Conservation (phyloP, 768 basidiomycete genomes). For the Gautieria morchelliformis region DNA sequence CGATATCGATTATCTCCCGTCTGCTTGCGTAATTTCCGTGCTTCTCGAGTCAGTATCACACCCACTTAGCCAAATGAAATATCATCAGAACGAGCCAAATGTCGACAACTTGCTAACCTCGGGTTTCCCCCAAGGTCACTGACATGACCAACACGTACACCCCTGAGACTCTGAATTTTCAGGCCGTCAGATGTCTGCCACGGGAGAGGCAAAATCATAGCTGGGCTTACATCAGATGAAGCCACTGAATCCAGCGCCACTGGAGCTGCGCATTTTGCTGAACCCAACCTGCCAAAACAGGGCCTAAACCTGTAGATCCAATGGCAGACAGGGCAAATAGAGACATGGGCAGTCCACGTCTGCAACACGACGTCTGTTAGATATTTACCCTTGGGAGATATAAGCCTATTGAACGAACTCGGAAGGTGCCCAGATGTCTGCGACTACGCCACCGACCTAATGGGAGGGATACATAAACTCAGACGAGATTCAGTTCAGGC, state of each 20-base stretch:
- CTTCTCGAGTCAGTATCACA: slow-evolving; percentile 59
- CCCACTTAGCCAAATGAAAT: slow-evolving; percentile 19
- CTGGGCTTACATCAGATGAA: slow-evolving; percentile 46
- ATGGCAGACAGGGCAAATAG: slow-evolving; percentile 56
- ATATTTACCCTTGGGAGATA: background rate
- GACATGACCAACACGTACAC: slow-evolving; percentile 40
- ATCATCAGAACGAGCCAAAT: background rate
- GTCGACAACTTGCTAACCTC: slow-evolving; percentile 23
- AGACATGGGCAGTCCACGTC: slow-evolving; percentile 72
- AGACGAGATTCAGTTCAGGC: background rate
- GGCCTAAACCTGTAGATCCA: slow-evolving; percentile 53
- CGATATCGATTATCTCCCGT: slow-evolving; percentile 56
- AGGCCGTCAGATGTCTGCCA: background rate
- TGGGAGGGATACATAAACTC: background rate
- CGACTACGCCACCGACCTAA: slow-evolving; percentile 48
- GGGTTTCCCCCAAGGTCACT: slow-evolving; percentile 62
- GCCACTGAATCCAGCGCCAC: slow-evolving; percentile 86
- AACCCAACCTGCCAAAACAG: slow-evolving; percentile 55
- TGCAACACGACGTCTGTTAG: slow-evolving; percentile 16
- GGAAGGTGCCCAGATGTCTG: slow-evolving; percentile 56
- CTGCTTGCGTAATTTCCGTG: slow-evolving; percentile 51
- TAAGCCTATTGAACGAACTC: slow-evolving; percentile 31
- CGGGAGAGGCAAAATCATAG: too few species aligned
- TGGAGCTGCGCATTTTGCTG: slow-evolving; percentile 45
- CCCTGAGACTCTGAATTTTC: slow-evolving; percentile 37